These are phyloP conservation scores for Penicillium sp. DNA, from an alignment of 2,329 filamentous ascomycete genomes.

Conservation along the genomic window DNA sequence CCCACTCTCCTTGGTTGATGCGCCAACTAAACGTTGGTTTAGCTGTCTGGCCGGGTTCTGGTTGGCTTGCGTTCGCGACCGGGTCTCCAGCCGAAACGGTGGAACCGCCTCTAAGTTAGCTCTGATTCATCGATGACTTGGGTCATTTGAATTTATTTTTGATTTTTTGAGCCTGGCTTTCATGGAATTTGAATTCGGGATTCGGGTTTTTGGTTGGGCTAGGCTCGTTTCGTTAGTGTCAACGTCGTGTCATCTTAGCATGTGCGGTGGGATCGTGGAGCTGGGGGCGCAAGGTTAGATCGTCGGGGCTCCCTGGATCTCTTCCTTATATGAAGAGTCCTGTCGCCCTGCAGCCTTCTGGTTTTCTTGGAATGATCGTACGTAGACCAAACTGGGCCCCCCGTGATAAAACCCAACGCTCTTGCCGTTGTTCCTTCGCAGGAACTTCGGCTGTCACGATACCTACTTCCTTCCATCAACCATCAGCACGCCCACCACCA, in stretches of 20 bases:
- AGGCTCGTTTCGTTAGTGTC: constrained; percentile 37
- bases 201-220: constrained; percentile 17
- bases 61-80: not conserved
- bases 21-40: not conserved
- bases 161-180: not conserved
- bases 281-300: constrained; percentile 35
- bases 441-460: constrained; percentile 8
- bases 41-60: not conserved
- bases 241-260: constrained; percentile 43
- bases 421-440: constrained; percentile 15
- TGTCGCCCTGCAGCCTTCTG: not conserved
- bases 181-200: constrained; percentile 1
- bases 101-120: constrained; percentile 8
- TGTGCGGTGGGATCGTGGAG: constrained; percentile 37
- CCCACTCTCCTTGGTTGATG: not conserved
- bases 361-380: not conserved
- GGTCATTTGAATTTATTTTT: not conserved
- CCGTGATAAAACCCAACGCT: constrained; percentile 3
- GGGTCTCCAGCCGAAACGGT: constrained; percentile 22
- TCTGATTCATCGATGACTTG: constrained; percentile 22
- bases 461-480: constrained; percentile 1
- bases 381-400: not conserved
- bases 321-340: constrained; percentile 19
- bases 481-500: not conserved
- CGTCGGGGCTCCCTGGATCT: constrained; percentile 32